These are phyloP conservation scores for Cotoneaster glaucophyllus DNA, from an alignment of 306 rosid genomes.

Conservation along the genomic window DNA sequence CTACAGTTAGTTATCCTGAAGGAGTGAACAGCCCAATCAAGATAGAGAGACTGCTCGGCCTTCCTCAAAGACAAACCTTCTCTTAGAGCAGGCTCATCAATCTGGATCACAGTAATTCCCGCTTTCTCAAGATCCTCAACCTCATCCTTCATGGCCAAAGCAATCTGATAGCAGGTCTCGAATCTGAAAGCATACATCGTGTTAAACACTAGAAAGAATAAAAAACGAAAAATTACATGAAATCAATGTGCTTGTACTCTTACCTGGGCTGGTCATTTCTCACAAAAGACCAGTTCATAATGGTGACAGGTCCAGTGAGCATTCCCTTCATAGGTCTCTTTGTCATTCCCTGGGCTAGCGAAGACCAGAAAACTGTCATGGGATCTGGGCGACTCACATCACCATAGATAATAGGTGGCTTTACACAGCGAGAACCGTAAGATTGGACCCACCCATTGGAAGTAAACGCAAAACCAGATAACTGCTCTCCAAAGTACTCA, in stretches of 20 bases:
- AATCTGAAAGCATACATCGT: conserved; percentile 32
- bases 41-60: conserved; percentile 65
- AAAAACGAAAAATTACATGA: neutral
- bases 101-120: conserved; percentile 68
- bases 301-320: conserved; percentile 88
- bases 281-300: conserved; percentile 86
- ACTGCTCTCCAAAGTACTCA: conserved; percentile 90
- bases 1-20: conserved; percentile 78
- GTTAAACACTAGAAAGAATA: neutral
- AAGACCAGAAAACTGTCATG: conserved; percentile 95
- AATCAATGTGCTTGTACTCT: neutral
- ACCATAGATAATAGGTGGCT: conserved; percentile 85
- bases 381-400: conserved; percentile 90
- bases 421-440: conserved; percentile 79
- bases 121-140: conserved; percentile 89
- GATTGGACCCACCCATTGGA: conserved; percentile 94
- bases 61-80: conserved; percentile 81
- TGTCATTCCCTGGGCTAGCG: conserved; percentile 73
- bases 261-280: conserved; percentile 87
- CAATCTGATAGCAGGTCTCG: conserved; percentile 85
- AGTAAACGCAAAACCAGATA: conserved; percentile 84
- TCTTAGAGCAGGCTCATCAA: conserved; percentile 86
- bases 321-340: conserved; percentile 89
- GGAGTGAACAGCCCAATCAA: conserved; percentile 84
- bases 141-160: conserved; percentile 85